phyloP scores from a whole-genome alignment of 345 rosid species.

The Odontarrhena argentea region DNA sequence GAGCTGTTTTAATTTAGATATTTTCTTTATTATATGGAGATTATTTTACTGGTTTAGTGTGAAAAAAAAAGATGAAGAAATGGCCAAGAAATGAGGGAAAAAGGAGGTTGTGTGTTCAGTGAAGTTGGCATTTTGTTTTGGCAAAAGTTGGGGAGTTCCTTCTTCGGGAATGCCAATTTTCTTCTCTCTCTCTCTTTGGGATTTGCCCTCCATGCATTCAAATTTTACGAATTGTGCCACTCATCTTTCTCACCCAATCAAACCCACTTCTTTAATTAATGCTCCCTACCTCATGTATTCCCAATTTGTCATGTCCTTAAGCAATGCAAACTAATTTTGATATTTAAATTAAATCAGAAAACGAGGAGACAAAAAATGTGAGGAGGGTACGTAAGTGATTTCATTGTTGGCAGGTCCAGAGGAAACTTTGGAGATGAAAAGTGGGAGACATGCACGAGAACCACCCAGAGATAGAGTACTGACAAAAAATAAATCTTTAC shows the following conservation, averaged over 20 bases:
- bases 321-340: not conserved
- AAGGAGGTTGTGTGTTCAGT: conserved; percentile 43
- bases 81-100: conserved; percentile 38
- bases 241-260: conserved; percentile 30
- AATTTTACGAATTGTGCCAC: conserved; percentile 34
- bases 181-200: conserved; percentile 23
- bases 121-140: conserved; percentile 47
- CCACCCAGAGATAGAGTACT: conserved; percentile 37
- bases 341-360: not conserved
- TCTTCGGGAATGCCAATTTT: conserved; percentile 41
- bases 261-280: conserved; percentile 21
- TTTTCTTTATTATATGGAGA: not conserved
- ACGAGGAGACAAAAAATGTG: not conserved
- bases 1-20: no score
- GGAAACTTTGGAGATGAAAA: conserved; percentile 44
- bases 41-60: conserved; percentile 11
- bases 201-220: conserved; percentile 42
- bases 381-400: conserved; percentile 21
- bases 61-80: conserved; percentile 10
- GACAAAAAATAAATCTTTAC: conserved; percentile 11
- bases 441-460: conserved; percentile 49
- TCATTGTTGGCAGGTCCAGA: conserved; percentile 15
- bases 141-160: conserved; percentile 47
- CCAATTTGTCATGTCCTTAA: not conserved
- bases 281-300: not conserved